Percentiles rank a stretch among this genome's conserved stretches.
phyloP scores from a whole-genome alignment of 148 eudicot genomes.

The Rhododendron vialii region DNA sequence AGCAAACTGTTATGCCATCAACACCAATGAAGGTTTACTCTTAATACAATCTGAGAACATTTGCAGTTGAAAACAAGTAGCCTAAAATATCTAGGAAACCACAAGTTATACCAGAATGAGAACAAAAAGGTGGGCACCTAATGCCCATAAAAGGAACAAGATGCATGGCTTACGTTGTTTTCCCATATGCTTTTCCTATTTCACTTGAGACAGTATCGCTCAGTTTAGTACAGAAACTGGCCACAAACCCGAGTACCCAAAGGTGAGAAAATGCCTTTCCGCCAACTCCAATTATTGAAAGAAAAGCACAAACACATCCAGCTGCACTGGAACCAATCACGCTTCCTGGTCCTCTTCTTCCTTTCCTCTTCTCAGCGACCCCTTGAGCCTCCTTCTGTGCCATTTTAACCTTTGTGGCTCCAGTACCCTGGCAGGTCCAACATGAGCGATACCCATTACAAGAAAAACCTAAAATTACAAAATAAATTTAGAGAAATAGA shows the following conservation, averaged over 20 bases:
- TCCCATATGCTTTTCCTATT: slow-evolving; percentile 96
- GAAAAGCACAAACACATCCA: slow-evolving; percentile 88
- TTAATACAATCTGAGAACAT: not conserved
- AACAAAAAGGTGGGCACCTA: not conserved
- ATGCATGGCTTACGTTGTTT: slow-evolving; percentile 62
- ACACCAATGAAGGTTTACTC: not conserved
- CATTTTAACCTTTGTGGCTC: slow-evolving; percentile 87
- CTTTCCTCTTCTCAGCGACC: slow-evolving; percentile 92
- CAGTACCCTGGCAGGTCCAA: slow-evolving; percentile 64
- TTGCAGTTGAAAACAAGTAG: not conserved
- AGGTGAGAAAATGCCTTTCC: slow-evolving; percentile 58
- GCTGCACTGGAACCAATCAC: slow-evolving; percentile 99
- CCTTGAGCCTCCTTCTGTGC: slow-evolving; percentile 98
- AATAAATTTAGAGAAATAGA: not conserved
- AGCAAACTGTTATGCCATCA: not conserved
- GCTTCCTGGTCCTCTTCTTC: slow-evolving; percentile 96
- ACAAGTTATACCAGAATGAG: not conserved
- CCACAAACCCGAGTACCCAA: slow-evolving; percentile 91
- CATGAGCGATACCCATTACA: not conserved
- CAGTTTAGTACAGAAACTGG: slow-evolving; percentile 91
- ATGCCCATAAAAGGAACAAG: not conserved
- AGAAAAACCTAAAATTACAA: not conserved
- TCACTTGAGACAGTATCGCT: slow-evolving; percentile 97
- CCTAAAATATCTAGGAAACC: not conserved
- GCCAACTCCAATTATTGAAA: slow-evolving; percentile 69